A percentile compares a stretch with the other conserved stretches of the same genome.
These are phyloP conservation scores for Diaporthe australafricana DNA, from an alignment of 2,329 filamentous ascomycete genomes.

Conservation along the genomic window DNA sequence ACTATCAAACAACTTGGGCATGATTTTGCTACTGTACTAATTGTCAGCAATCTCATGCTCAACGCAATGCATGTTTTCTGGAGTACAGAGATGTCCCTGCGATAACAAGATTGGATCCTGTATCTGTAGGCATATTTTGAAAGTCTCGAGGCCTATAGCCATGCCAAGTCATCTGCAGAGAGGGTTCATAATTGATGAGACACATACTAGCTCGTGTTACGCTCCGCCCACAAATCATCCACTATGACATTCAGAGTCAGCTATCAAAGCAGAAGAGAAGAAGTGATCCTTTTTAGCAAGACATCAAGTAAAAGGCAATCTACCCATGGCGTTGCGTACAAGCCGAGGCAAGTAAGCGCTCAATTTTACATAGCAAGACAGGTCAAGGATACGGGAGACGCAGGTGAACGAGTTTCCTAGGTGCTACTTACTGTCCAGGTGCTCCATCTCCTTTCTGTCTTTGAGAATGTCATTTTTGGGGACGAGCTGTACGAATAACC, in stretches of 20 bases:
- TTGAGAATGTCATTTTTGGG: slow-evolving; percentile 50
- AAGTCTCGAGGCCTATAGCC: not conserved
- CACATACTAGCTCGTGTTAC: slow-evolving; percentile 31
- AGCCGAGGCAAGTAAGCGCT: not conserved
- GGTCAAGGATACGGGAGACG: not conserved
- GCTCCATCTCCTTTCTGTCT: slow-evolving; percentile 50
- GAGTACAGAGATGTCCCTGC: not conserved
- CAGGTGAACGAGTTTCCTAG: not conserved
- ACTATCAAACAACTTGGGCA: slow-evolving; percentile 52
- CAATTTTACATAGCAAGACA: not conserved
- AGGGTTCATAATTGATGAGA: not conserved
- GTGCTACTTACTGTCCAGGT: slow-evolving; percentile 49
- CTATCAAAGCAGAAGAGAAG: not conserved
- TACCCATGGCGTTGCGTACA: not conserved
- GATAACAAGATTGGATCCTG: not conserved
- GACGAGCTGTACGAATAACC: slow-evolving; percentile 65
- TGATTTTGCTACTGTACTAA: slow-evolving; percentile 50
- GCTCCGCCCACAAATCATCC: slow-evolving; percentile 30
- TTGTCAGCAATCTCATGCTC: not conserved
- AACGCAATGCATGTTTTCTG: not conserved
- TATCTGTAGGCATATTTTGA: not conserved
- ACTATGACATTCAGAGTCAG: not conserved
- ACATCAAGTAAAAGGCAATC: not conserved
- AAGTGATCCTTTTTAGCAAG: not conserved
- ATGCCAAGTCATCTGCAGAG: not conserved